Conservation (phyloP, 148 eudicot species). For the Rhododendron ovatum region DNA sequence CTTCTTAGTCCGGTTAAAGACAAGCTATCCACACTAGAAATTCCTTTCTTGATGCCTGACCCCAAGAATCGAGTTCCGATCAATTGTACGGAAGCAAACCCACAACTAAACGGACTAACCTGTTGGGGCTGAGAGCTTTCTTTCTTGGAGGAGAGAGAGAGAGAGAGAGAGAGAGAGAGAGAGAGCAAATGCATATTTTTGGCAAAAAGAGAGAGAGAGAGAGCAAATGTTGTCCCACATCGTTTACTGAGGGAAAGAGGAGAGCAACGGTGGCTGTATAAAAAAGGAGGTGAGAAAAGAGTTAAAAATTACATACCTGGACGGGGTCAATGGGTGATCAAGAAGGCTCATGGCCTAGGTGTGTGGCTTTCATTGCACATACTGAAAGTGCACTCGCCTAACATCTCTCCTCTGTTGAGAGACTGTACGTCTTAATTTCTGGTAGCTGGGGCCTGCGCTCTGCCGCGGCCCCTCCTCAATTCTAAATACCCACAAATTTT, state of each 20-base stretch:
- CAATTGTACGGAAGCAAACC: too few relatives aligned
- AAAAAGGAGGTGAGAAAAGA: fast-evolving
- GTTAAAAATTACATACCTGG: neutral
- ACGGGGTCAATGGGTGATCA: slow-evolving; percentile 17
- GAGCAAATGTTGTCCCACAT: slow-evolving; percentile 1
- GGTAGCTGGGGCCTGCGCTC: slow-evolving; percentile 16
- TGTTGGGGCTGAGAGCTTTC: too few relatives aligned
- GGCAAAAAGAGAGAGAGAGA: neutral
- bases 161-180: neutral
- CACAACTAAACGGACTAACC: too few relatives aligned
- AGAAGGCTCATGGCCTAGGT: slow-evolving; percentile 8
- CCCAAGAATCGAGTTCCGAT: too few relatives aligned
- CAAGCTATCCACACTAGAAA: too few relatives aligned
- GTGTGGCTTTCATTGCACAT: slow-evolving; percentile 12
- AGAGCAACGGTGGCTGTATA: neutral
- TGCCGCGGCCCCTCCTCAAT: slow-evolving; percentile 10
- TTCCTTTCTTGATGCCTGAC: too few relatives aligned
- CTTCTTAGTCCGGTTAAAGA: too few relatives aligned
- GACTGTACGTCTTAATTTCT: slow-evolving; percentile 17
- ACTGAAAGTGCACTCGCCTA: slow-evolving; percentile 6
- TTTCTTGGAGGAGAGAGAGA: neutral
- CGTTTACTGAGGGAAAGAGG: neutral
- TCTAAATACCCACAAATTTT: neutral
- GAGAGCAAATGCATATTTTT: too few relatives aligned
- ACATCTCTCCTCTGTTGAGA: slow-evolving; percentile 8